These are phyloP conservation scores for Chlorella ohadii DNA, from an alignment of 139 green algal species.

Conservation along the genomic window DNA sequence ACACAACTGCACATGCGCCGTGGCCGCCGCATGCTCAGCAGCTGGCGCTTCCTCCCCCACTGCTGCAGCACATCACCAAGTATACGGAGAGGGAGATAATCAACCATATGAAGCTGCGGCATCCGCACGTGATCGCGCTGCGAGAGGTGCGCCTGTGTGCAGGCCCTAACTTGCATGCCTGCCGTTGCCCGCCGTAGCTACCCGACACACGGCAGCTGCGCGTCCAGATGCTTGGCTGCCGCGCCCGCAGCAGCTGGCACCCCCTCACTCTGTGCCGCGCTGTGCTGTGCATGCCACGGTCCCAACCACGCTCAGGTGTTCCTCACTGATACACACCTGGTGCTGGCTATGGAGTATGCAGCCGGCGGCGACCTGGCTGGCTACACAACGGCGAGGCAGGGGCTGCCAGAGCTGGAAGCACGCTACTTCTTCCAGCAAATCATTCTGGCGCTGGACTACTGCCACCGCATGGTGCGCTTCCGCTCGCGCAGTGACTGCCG, in stretches of 20 bases:
- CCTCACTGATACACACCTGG: too few relatives aligned
- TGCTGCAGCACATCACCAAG: conserved; percentile 83
- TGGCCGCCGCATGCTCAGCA: too few relatives aligned
- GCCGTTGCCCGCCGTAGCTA: too few relatives aligned
- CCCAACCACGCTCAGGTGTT: too few relatives aligned
- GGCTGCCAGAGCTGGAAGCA: conserved; percentile 88
- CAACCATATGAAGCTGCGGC: conserved; percentile 93
- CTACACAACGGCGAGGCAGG: conserved; percentile 88
- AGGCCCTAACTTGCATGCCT: too few relatives aligned
- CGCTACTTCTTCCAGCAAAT: conserved; percentile 99
- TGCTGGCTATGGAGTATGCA: conserved; percentile 87
- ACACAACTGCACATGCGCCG: too few relatives aligned
- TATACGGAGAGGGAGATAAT: conserved; percentile 97
- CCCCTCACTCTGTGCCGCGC: too few relatives aligned
- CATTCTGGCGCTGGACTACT: conserved; percentile 94
- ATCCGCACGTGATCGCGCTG: conserved; percentile 96
- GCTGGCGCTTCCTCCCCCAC: background rate
- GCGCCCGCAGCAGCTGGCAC: too few relatives aligned
- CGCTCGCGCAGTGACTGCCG: too few relatives aligned
- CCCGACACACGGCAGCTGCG: too few relatives aligned
- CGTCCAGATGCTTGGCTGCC: too few relatives aligned
- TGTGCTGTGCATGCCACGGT: too few relatives aligned
- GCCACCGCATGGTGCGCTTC: conserved; percentile 85
- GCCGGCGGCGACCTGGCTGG: conserved; percentile 76
- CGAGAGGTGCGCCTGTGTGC: conserved; percentile 84